Base-by-base conservation (phyloP, 2,329 filamentous ascomycete species). In the Cytospora schulzeri region DNA sequence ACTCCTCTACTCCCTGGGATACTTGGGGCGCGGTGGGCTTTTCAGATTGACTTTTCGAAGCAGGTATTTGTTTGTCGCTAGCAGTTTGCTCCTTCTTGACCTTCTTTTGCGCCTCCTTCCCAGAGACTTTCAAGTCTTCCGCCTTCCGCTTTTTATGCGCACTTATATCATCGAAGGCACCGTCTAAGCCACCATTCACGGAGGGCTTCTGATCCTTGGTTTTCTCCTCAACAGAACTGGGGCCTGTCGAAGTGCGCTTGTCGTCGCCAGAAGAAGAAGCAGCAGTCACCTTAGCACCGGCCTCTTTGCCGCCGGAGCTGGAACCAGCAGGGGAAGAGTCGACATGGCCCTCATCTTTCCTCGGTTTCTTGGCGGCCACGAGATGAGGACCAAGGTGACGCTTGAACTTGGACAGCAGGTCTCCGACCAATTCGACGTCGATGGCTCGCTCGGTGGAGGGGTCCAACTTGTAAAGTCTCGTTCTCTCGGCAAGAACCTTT, bases 331-430 rank as follows among this genome's bases (percentile, higher is more conserved):
- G 50, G 11, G 54, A 62, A 2, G 61, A 45, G 5, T 24, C 22
- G 26, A 26, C 38, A 33, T 55, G 28, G 17, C 41, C 22, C 17
- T 17, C 29, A 12, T 14, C 19, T 22, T 12, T n/a, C 17, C 19
- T 50, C 26, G 38, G 24, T 7, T 31, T 57, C 26, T 60, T 31
- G 29, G 57, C 55, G 14, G 41, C 48, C 24, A 67, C 29, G 38
- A 71, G 50, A 29, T 65, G 62, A 15, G 70, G 66, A 2, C 65
- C 69, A 19, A 71, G 68, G 35, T 69, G 66, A 55, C 67, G 65
- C 59, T 69, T 69, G 61, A 71, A 70, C 29, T 57, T 66, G 61
- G 56, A 60, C 11, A 70, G 66, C 15, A 69, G 65, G 17, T 62
- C 57, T n/a, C 60, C 64, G 15, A 68, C 33, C 14, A 71, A 45